These are phyloP conservation scores for Juncus effusus DNA, from an alignment of 176 grass and related monocot species.

Conservation along the genomic window DNA sequence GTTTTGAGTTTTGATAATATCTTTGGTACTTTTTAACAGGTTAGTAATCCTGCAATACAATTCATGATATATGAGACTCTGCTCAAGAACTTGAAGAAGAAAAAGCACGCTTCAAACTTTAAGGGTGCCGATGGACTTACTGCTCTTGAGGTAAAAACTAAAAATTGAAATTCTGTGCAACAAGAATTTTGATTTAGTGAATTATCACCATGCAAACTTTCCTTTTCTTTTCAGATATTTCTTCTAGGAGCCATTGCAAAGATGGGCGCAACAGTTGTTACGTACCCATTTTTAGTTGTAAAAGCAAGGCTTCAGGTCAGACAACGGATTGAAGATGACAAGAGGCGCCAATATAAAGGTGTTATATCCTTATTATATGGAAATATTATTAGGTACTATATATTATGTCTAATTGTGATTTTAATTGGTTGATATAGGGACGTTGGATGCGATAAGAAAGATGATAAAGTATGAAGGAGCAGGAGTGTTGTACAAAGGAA, in stretches of 20 bases:
- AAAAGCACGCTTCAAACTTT: constrained; percentile 51
- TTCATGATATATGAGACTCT: constrained; percentile 99
- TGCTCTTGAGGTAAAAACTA: constrained; percentile 69
- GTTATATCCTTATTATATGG: neutral
- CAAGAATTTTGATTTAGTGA: too few relatives aligned
- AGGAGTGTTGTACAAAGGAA: constrained; percentile 79
- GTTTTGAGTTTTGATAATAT: constrained; percentile 20
- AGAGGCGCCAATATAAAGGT: constrained; percentile 74
- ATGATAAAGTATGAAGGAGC: constrained; percentile 72
- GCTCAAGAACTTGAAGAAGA: constrained; percentile 82
- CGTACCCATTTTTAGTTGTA: constrained; percentile 85
- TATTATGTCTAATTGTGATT: constrained; percentile 12
- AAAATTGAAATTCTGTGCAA: neutral
- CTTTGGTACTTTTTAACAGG: constrained; percentile 40
- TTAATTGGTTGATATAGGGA: constrained; percentile 38
- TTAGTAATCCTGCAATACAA: constrained; percentile 94
- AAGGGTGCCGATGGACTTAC: constrained; percentile 82
- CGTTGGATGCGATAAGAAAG: constrained; percentile 78
- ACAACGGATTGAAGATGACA: constrained; percentile 50
- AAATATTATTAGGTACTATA: neutral
- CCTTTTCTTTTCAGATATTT: constrained; percentile 64
- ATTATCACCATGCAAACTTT: constrained; percentile 16
- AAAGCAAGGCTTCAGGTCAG: constrained; percentile 92
- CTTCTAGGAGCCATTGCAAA: constrained; percentile 93
- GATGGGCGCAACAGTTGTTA: constrained; percentile 79